Percentiles rank a stretch among this genome's conserved stretches.
Evolutionary conservation across 495 filamentous ascomycete species (phyloP).

Genomic region (Diplogelasinospora grovesii): DNA sequence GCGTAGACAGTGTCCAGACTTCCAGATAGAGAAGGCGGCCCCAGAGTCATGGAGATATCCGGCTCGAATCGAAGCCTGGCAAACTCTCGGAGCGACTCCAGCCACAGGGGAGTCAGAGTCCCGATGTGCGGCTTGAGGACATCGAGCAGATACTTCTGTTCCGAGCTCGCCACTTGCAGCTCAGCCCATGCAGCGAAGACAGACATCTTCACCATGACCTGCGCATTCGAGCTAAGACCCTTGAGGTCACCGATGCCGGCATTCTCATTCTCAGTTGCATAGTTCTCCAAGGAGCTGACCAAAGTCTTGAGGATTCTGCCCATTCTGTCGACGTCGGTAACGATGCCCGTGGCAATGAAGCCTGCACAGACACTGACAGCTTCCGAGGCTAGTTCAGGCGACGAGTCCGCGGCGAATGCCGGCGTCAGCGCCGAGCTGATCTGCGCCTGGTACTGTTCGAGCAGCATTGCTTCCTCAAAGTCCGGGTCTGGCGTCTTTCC

Average conservation of each 20-base stretch:
- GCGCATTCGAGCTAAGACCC: slow-evolving; percentile 89
- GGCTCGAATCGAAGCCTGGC: slow-evolving; percentile 91
- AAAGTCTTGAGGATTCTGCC: slow-evolving; percentile 90
- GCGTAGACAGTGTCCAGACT: slow-evolving; percentile 88
- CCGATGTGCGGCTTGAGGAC: slow-evolving; percentile 88
- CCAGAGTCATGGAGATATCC: slow-evolving; percentile 84
- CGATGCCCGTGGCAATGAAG: slow-evolving; percentile 95
- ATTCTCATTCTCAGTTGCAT: slow-evolving; percentile 74
- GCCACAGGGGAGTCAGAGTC: slow-evolving; percentile 84
- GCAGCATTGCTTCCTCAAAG: slow-evolving; percentile 86
- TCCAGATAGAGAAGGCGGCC: slow-evolving; percentile 63
- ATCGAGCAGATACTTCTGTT: slow-evolving; percentile 81
- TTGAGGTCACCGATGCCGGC: slow-evolving; percentile 89
- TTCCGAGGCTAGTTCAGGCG: slow-evolving; percentile 87
- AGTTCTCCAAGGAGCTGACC: slow-evolving; percentile 87
- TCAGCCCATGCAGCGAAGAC: slow-evolving; percentile 99
- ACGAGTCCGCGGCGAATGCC: slow-evolving; percentile 92
- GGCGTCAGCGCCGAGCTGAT: slow-evolving; percentile 95
- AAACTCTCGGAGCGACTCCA: slow-evolving; percentile 88
- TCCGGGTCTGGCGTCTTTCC: slow-evolving; percentile 93
- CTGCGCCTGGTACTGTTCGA: slow-evolving; percentile 98
- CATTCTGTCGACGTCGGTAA: slow-evolving; percentile 97
- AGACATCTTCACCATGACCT: slow-evolving; percentile 96
- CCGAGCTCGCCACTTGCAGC: slow-evolving; percentile 89
- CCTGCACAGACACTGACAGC: slow-evolving; percentile 96